Evolutionary conservation across 2,329 filamentous ascomycete species (phyloP).

Genomic region (Scleromitrula shiraiana): DNA sequence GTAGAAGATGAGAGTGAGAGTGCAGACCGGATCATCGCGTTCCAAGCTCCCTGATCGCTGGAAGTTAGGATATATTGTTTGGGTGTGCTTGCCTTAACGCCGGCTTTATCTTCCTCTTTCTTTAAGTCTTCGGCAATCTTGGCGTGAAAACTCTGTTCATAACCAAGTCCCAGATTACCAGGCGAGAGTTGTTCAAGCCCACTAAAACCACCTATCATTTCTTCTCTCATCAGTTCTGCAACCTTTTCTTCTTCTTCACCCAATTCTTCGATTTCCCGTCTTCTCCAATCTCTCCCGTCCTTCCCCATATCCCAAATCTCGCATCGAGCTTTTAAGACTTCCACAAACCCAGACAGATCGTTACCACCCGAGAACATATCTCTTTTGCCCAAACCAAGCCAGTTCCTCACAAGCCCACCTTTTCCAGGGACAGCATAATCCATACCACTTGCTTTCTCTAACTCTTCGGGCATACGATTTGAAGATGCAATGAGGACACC

Average conservation of each 20-base stretch:
- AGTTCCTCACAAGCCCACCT: conserved; percentile 42
- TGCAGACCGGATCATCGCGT: conserved; percentile 14
- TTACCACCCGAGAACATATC: conserved; percentile 47
- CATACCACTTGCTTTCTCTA: conserved; percentile 66
- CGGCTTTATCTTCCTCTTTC: too few species aligned
- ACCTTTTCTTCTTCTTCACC: conserved; percentile 20
- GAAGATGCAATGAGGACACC: conserved; percentile 74
- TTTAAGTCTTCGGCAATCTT: too few species aligned
- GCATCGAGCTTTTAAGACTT: conserved; percentile 68
- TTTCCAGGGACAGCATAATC: conserved; percentile 51
- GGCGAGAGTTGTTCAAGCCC: conserved; percentile 8
- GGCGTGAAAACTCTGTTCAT: conserved; percentile 4
- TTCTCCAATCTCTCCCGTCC: conserved; percentile 62
- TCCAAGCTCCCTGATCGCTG: conserved; percentile 21
- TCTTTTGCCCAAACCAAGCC: conserved; percentile 37
- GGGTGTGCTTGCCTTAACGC: conserved; percentile 14
- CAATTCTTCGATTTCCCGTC: conserved; percentile 40
- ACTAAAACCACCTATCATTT: conserved; percentile 22
- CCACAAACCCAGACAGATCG: conserved; percentile 69
- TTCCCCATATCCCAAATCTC: conserved; percentile 76
- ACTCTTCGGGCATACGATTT: conserved; percentile 76
- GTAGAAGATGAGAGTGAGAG: conserved; percentile 16
- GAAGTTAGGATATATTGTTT: conserved; percentile 24
- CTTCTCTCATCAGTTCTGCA: conserved; percentile 29
- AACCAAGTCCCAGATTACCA: conserved; percentile 5